Evolutionary conservation across 176 grass and related monocot genomes (phyloP).

Genomic region (Elymus sibiricus): DNA sequence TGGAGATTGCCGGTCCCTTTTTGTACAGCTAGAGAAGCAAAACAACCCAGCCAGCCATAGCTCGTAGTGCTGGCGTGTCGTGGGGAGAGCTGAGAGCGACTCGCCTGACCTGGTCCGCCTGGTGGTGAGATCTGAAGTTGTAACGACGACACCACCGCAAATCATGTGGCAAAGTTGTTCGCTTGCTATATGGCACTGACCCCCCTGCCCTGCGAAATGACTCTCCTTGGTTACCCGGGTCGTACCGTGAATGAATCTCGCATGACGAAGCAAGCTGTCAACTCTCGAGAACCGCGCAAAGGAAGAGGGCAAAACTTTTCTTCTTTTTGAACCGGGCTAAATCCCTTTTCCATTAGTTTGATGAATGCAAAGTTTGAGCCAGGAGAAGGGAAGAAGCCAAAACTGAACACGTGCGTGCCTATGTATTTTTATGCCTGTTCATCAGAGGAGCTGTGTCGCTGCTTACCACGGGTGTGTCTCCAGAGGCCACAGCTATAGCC

Average conservation of each 20-base stretch:
- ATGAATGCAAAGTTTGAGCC: neutral
- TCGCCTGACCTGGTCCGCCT: neutral
- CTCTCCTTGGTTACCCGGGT: neutral
- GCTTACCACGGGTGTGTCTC: neutral
- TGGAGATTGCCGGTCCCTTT: neutral
- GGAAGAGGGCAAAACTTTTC: too few species aligned
- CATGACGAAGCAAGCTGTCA: too few species aligned
- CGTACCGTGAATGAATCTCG: too few species aligned
- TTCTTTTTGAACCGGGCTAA: too few species aligned
- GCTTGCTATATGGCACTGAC: neutral
- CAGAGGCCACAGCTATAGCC: neutral
- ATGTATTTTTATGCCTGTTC: too few species aligned
- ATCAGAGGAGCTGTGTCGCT: neutral
- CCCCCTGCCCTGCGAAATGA: neutral
- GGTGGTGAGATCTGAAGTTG: slow-evolving; percentile 13
- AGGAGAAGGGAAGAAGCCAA: neutral
- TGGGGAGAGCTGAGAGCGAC: neutral
- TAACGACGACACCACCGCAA: slow-evolving; percentile 19
- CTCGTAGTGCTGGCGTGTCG: neutral
- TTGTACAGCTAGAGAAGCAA: slow-evolving; percentile 35
- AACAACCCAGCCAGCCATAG: neutral
- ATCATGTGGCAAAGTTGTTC: slow-evolving; percentile 10
- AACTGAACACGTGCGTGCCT: too few species aligned
- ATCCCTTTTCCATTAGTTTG: too few species aligned
- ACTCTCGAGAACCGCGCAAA: too few species aligned